These are phyloP conservation scores for Fusarium musae DNA, from an alignment of 2,329 filamentous ascomycete species.

Conservation along the genomic window DNA sequence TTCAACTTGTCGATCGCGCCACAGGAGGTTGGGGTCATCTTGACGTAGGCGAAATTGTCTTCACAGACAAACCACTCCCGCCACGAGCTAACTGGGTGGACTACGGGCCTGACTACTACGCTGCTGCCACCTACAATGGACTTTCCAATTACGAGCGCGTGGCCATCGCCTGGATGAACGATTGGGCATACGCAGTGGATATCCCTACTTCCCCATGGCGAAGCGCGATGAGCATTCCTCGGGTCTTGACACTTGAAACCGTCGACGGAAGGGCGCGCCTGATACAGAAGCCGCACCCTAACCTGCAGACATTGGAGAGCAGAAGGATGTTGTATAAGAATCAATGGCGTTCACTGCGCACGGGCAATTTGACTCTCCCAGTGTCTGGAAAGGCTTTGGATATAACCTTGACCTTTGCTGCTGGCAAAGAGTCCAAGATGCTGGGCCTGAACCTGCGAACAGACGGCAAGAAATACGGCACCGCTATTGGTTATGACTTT, in stretches of 20 bases:
- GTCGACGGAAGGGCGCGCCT: rapidly evolving
- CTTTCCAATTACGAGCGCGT: background rate
- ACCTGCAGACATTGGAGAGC: background rate
- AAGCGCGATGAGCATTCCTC: background rate
- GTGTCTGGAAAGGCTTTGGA: background rate
- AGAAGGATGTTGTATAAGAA: background rate
- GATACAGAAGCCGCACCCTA: background rate
- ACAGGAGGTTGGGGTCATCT: background rate
- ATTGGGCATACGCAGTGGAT: background rate
- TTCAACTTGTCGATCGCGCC: background rate
- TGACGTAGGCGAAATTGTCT: background rate
- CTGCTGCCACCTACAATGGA: background rate
- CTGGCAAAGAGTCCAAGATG: background rate
- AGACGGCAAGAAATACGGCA: background rate
- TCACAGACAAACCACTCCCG: background rate
- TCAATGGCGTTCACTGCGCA: background rate
- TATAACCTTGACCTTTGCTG: background rate
- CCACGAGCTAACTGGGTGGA: background rate
- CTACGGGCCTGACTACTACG: background rate
- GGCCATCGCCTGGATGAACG: background rate
- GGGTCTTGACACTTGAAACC: background rate
- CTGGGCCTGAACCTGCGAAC: background rate
- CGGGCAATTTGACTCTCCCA: background rate
- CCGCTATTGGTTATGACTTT: background rate
- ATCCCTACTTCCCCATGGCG: background rate